Evolutionary conservation across 768 basidiomycete genomes (phyloP), one percentile per base, ranked within the genome.

Genomic region (Boletus vinaceobasis): DNA sequence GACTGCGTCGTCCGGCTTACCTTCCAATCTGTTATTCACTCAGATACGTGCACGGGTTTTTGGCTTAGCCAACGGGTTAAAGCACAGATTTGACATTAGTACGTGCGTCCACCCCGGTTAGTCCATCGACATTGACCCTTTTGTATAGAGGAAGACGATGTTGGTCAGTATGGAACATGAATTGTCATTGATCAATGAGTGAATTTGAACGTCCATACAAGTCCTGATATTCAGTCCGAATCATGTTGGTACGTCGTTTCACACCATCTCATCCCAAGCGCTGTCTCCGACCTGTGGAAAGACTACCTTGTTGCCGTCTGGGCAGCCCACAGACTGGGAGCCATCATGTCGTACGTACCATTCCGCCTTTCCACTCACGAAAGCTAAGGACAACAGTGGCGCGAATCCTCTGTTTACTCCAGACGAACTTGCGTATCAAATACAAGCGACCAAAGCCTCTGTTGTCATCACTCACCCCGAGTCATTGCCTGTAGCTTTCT

Each of bases 161-260:
- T 76, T 21, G 73, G 75, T 77, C 50, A 52, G 74, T 61, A 31
- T 37, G n/a, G 4, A 36, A 10, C 5, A 8, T 17, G 17, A 33
- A 23, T 15, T 10, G 14, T 29, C 27, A 5, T 29, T 11, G 7
- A 27, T 44, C 5, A 27, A 55, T 15, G 9, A 19, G 29, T 29
- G 32, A 10, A 8, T 43, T 43, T 70, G 23, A 62, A 39, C 35
- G n/a, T 55, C 27, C 27, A 32, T 8, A 5, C 48, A 59, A 87
- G 87, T 85, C 8, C 73, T 86, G 52, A 63, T 87, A 39, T 86
- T 82, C 66, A 84, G 85, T 56, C 77, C 83, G 29, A 89, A 89
- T 64, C 83, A 87, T 60, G 65, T 87, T 39, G 86, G 85, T 83
- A 57, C 39, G 76, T 62, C 31, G 13, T 49, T 38, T 17, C 29